Evolutionary conservation across 106 monocot species (phyloP), one percentile per base, ranked within the genome.

Genomic region (Dioscorea alata): DNA sequence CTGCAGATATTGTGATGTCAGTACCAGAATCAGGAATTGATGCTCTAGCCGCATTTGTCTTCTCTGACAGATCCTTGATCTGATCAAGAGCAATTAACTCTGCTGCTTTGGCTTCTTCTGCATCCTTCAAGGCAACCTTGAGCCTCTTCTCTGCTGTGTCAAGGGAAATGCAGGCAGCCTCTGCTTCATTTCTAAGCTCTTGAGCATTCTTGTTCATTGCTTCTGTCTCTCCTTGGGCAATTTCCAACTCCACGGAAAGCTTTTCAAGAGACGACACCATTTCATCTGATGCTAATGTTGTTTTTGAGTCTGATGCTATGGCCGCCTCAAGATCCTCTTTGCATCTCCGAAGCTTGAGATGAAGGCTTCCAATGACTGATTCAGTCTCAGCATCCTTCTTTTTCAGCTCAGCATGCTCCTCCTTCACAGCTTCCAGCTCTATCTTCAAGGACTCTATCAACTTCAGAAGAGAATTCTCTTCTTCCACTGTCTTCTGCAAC

Each of bases 401-500:
- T 50, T 76, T 72, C 62, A 81, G 49, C 34, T 81, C 76, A 53
- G 65, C 20, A 21, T 72, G 76, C 50, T 81, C 81, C 56, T 71
- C 73, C 72, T 67, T 71, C 22, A 76, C 61, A 23, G 49, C 35
- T 61, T 81, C 76, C 23, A 81, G 67, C 61, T 81, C 81, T 23
- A 73, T 12, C 62, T 63, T 68, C 23, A 81, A 68, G 9, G 57
- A 76, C 22, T 76, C 72, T 61, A 73, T 7, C 54, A 67, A 49
- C 49, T 63, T 73, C 67, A 61, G 62, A 50, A 73, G 76, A 57
- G 81, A 72, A 23, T 4, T 61, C 67, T 76, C 81, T 64, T 81
- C 81, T 69, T 82, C 77, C 34, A 71, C 73, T 15, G 73, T 63
- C 34, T 82, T 82, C 69, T 82, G 76, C 61, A 77, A 48, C 13